Base-by-base conservation (phyloP, 1,139 yeast species). In the Taphrina wiesneri region DNA sequence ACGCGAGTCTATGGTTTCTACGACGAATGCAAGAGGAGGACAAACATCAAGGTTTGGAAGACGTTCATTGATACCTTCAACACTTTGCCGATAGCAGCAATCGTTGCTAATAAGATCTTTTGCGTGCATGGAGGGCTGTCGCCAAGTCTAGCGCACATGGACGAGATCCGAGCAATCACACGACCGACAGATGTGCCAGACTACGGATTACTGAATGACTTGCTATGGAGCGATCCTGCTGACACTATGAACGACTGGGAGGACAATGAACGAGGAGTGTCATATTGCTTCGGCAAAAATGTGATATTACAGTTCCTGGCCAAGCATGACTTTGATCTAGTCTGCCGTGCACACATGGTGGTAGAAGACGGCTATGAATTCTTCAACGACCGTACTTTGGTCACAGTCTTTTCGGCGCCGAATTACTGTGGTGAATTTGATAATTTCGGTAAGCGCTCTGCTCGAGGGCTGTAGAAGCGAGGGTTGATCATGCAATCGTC, bases 291-390 rank as follows among this genome's bases (percentile, higher is more conserved):
- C 76, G 89, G 91, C 71, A 90, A 87, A 77, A 90, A 90, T 53
- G 97, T 97, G 34, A 91, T 93, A 71, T 90, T 91, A 78, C 91
- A 92, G 77, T 93, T 93, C 74, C 79, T 93, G 66, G 83, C 86
- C 69, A 86, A 89, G 73, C 93, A 92, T 75, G 95, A 93, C 41
- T 91, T 93, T 76, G 98, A 93, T 78, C 82, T 93, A 71, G 97
- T 93, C 51, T 93, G 97, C 76, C 84, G 99, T 71, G 98, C 98
- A 19, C 98, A 93, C 78, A 92, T 93, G 98, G 98, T 93, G 70
- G 98, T 93, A 28, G 98, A 93, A 75, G 99, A 93, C 75, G 99
- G 99, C 1, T 93, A 93, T 76, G 98, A 93, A 78, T 93, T 93
- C 75, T 93, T 93, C 79, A 92, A 92, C 75, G 97, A 92, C 75